Conservation (phyloP, 768 basidiomycete genomes). For the Podaxis rugospora region DNA sequence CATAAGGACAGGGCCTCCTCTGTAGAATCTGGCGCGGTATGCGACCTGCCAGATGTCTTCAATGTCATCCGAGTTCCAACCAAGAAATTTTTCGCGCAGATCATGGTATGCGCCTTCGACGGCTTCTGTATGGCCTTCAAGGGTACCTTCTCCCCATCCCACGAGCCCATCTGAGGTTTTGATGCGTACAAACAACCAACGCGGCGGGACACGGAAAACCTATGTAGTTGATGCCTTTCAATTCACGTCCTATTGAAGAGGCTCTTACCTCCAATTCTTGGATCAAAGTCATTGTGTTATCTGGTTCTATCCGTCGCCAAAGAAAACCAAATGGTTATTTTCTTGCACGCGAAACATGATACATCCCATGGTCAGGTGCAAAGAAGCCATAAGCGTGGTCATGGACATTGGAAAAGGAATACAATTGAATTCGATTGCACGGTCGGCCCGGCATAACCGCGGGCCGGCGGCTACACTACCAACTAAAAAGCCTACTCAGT, state of each 20-base stretch:
- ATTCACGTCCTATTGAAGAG: neutral
- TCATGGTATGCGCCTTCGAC: constrained; percentile 64
- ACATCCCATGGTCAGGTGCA: neutral
- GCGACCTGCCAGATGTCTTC: constrained; percentile 71
- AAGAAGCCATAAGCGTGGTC: neutral
- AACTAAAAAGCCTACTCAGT: neutral
- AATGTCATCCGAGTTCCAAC: constrained; percentile 60
- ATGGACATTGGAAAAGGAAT: neutral
- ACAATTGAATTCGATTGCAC: neutral
- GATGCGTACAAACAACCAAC: constrained; percentile 73
- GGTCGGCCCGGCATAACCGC: neutral
- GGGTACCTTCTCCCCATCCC: constrained; percentile 73
- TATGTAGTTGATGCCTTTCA: constrained; percentile 13
- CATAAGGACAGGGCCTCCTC: constrained; percentile 70
- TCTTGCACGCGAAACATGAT: neutral
- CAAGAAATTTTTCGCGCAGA: constrained; percentile 54
- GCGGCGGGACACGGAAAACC: constrained; percentile 65
- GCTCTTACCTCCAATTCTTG: neutral
- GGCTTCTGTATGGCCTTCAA: constrained; percentile 73
- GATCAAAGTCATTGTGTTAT: neutral
- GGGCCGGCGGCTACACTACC: neutral
- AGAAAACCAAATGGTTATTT: neutral
- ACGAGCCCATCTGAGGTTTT: constrained; percentile 58
- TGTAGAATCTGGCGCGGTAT: constrained; percentile 66
- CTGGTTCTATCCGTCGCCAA: neutral